Percentiles rank a stretch among this genome's conserved stretches.
Evolutionary conservation across 495 filamentous ascomycete species (phyloP).

Genomic region (Xylaria flabelliformis): DNA sequence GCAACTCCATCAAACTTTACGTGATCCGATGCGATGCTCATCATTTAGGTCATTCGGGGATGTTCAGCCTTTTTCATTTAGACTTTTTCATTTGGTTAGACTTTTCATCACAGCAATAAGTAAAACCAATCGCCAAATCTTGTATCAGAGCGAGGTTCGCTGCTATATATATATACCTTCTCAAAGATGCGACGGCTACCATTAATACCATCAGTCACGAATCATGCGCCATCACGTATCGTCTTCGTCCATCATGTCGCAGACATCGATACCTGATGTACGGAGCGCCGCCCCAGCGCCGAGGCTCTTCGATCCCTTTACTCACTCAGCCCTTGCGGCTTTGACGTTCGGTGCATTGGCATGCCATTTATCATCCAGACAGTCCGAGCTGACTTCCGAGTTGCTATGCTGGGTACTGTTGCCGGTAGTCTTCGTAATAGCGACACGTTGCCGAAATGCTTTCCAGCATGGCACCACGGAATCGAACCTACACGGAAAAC

Average conservation of each 20-base stretch:
- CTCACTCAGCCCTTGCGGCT: slow-evolving; percentile 23
- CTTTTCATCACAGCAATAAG: neutral
- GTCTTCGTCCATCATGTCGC: slow-evolving; percentile 4
- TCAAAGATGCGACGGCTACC: slow-evolving; percentile 3
- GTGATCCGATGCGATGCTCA: neutral
- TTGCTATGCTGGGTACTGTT: slow-evolving; percentile 29
- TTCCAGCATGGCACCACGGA: neutral
- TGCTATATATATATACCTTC: neutral
- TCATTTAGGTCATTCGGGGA: neutral
- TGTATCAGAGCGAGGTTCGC: neutral
- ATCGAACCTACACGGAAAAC: neutral
- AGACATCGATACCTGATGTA: neutral
- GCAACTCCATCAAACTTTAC: neutral
- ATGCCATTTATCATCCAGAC: slow-evolving; percentile 5
- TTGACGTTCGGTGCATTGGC: slow-evolving; percentile 9
- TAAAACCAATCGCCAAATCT: neutral
- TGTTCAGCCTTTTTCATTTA: neutral
- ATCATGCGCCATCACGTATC: neutral
- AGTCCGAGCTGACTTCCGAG: slow-evolving; percentile 31
- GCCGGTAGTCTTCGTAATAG: slow-evolving; percentile 22
- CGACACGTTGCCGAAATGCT: slow-evolving; percentile 1
- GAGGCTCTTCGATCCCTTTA: slow-evolving; percentile 4
- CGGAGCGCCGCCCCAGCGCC: neutral
- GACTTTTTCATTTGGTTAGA: neutral
- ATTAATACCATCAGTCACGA: neutral